Evolutionary conservation across 2,329 filamentous ascomycete genomes (phyloP), one percentile per base, ranked within the genome.

Genomic region (Pseudocercospora eumusae): DNA sequence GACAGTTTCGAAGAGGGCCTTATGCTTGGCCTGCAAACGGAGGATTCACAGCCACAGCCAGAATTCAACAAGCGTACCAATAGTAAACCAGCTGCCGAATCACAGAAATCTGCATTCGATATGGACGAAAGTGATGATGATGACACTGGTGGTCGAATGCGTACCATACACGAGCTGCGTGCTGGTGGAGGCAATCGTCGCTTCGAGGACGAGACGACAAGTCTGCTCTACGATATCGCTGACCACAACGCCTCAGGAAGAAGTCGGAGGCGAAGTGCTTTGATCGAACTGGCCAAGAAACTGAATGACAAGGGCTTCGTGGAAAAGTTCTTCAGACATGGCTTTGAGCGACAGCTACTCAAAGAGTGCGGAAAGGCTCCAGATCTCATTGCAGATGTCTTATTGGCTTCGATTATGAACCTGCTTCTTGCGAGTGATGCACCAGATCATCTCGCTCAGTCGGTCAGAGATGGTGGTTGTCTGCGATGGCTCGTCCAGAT

Each of bases 301-400:
- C 75, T 87, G 60, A 67, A 77, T 2, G 81, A 88, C 55, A 86
- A 87, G 69, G 80, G 80, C 0, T 92, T 90, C 68, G 79, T 85
- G 27, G 80, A 82, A 18, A 87, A 90, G 64, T 92, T 96, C 69
- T 82, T 89, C 20, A 88, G 92, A 64, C 88, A 91, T 67, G 86
- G 86, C 6, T 85, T 89, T 60, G 89, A 91, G 64, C 83, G 86
- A 58, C 84, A 84, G 28, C 80, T 97, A 15, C 84, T 92, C 57
- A 81, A 84, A 49, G 83, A 84, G 45, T 79, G 90, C 9, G 82
- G 80, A 0, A 79, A 65, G 54, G 67, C 66, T 40, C 75, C 68
- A 61, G 83, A 79, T 62, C 67, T 69, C 47, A 78, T 77, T 60
- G 83, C 76, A 56, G 86, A 86, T 6, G 89, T 88, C 70, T 78